phyloP scores from a whole-genome alignment of 352 stramenopile species.

The Pythium insidiosum region DNA sequence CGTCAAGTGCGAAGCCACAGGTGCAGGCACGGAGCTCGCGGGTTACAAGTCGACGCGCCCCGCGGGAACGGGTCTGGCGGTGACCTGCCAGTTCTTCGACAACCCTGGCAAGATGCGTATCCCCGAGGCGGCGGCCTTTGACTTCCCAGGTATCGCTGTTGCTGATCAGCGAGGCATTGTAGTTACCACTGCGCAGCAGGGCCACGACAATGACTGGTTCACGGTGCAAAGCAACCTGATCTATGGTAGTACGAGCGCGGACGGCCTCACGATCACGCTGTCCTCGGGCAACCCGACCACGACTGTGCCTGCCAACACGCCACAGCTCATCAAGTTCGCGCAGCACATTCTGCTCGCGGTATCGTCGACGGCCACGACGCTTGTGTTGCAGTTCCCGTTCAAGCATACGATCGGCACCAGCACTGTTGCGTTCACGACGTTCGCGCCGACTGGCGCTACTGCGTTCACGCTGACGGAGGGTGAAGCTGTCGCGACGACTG shows the following conservation, averaged over 20 bases:
- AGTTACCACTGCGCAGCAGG: conserved; percentile 27
- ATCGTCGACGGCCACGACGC: background rate
- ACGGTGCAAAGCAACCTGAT: conserved; percentile 17
- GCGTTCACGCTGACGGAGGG: conserved; percentile 7
- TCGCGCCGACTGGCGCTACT: conserved; percentile 4
- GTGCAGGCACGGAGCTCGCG: background rate
- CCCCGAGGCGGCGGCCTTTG: conserved; percentile 25
- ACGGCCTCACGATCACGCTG: conserved; percentile 1
- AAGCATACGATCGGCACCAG: conserved; percentile 13
- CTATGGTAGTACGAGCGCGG: background rate
- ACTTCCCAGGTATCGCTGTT: conserved; percentile 11
- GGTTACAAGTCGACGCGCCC: conserved; percentile 14
- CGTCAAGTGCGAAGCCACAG: conserved; percentile 25
- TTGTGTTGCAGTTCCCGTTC: conserved; percentile 24
- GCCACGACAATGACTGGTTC: conserved; percentile 50
- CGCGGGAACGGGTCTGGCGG: conserved; percentile 22
- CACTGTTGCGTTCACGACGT: conserved; percentile 2
- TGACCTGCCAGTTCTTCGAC: conserved; percentile 44
- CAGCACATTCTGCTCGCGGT: conserved; percentile 12
- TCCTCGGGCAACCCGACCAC: background rate
- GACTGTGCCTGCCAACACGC: background rate
- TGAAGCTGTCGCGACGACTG: background rate
- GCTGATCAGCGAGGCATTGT: conserved; percentile 12
- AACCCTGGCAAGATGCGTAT: conserved; percentile 49
- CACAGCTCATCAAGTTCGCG: conserved; percentile 22